Conservation (phyloP, 1,284 basidiomycete species). For the Erythrobasidium hasegawianum region DNA sequence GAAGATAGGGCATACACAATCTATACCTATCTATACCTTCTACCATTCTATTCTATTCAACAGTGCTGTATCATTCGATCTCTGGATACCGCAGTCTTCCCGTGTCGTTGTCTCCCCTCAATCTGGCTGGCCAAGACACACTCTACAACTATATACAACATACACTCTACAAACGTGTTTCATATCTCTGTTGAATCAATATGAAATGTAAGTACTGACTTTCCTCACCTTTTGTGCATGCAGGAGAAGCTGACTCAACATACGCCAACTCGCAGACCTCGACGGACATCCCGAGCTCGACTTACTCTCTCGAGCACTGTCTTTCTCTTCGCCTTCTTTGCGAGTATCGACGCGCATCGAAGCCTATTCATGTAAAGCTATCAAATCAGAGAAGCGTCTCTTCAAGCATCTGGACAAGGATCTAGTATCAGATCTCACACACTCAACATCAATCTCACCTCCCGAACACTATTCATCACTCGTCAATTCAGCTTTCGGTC, state of each 20-base stretch:
- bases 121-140: not conserved
- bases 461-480: slow-evolving; percentile 52
- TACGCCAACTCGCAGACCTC: slow-evolving; percentile 33
- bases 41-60: too few relatives aligned
- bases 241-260: not conserved
- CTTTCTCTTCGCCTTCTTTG: slow-evolving; percentile 42
- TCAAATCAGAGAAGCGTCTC: slow-evolving; percentile 93
- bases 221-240: not conserved
- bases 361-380: slow-evolving; percentile 96
- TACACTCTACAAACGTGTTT: not conserved
- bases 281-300: slow-evolving; percentile 47
- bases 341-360: slow-evolving; percentile 87
- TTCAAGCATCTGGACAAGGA: slow-evolving; percentile 85
- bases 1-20: not conserved
- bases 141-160: not conserved
- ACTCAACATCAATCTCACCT: slow-evolving; percentile 63
- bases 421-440: slow-evolving; percentile 67
- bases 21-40: not conserved
- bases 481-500: slow-evolving; percentile 49
- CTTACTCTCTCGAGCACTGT: slow-evolving; percentile 45
- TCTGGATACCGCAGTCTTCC: not conserved
- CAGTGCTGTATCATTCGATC: not conserved
- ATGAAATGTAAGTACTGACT: slow-evolving; percentile 25
- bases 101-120: not conserved
- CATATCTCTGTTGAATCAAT: not conserved